These are phyloP conservation scores for Xylogone sp. DNA, from an alignment of 2,329 filamentous ascomycete species.

Conservation along the genomic window DNA sequence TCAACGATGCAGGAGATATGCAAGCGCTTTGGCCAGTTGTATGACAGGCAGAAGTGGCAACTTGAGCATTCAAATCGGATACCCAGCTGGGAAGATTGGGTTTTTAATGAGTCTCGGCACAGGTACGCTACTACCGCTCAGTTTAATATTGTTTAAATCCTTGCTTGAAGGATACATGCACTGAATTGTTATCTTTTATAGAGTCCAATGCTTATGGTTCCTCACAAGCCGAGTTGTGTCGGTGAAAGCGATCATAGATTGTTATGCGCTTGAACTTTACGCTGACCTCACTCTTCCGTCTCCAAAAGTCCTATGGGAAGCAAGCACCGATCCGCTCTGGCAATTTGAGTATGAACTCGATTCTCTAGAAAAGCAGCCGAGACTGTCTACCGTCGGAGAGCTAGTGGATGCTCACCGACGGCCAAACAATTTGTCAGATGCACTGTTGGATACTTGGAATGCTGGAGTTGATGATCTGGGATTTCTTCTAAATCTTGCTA, in stretches of 20 bases:
- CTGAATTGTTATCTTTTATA: background rate
- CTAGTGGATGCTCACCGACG: constrained; percentile 4
- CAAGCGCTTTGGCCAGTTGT: constrained; percentile 2
- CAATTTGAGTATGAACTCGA: constrained; percentile 6
- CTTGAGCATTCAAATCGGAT: constrained; percentile 6
- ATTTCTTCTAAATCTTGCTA: constrained; percentile 4
- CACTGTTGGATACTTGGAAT: constrained; percentile 9
- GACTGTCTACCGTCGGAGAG: constrained; percentile 2
- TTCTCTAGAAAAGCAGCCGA: background rate
- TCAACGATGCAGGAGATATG: background rate
- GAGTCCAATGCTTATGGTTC: constrained; percentile 5
- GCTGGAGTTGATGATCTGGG: constrained; percentile 11
- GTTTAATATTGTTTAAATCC: background rate
- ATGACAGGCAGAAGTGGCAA: background rate
- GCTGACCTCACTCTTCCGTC: constrained; percentile 3
- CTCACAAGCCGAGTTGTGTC: constrained; percentile 1
- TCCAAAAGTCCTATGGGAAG: constrained; percentile 10
- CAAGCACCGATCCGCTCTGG: background rate
- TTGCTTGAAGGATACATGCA: background rate
- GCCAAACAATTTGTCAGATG: background rate
- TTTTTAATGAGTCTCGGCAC: constrained; percentile 17
- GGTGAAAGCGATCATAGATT: constrained; percentile 3
- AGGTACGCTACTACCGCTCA: constrained; percentile 9
- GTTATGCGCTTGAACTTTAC: background rate
- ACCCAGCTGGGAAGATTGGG: constrained; percentile 18